phyloP scores from a whole-genome alignment of 208 protist genomes.

The Acanthamoeba divionensis region DNA sequence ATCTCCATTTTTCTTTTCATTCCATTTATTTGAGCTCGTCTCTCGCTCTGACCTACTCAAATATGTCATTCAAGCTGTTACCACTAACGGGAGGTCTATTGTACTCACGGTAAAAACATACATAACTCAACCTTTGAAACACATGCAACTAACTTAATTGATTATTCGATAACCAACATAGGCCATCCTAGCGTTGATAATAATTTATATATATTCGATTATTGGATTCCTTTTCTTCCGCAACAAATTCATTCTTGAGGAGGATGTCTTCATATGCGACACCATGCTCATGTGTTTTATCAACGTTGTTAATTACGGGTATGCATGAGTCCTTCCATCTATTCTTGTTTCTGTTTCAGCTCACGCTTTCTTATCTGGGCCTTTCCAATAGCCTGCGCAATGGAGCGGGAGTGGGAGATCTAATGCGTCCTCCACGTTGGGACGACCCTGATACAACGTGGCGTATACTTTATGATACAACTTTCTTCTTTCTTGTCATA shows the following conservation, averaged over 20 bases:
- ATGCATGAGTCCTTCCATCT: too few relatives aligned
- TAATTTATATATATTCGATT: slow-evolving; percentile 41
- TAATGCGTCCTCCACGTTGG: neutral
- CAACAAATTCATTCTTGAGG: neutral
- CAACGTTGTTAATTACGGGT: neutral
- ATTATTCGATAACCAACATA: neutral
- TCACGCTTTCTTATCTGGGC: neutral
- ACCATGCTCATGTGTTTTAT: neutral
- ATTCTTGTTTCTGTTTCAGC: neutral
- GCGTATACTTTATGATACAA: slow-evolving; percentile 80
- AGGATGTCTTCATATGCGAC: neutral
- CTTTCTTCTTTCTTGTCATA: slow-evolving; percentile 89
- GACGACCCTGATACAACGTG: neutral
- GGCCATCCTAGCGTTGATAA: neutral
- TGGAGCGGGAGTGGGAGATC: slow-evolving; percentile 67
- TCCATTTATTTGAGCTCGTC: slow-evolving; percentile 51
- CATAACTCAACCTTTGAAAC: too few relatives aligned
- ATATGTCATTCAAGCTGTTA: slow-evolving; percentile 50
- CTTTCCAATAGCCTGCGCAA: slow-evolving; percentile 57
- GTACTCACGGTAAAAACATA: neutral
- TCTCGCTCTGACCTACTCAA: neutral
- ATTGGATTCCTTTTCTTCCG: neutral
- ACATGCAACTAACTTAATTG: too few relatives aligned
- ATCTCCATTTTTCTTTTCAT: slow-evolving; percentile 4
- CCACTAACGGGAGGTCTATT: slow-evolving; percentile 39